phyloP scores from a whole-genome alignment of 768 basidiomycete species.

The Boletus speciosus region DNA sequence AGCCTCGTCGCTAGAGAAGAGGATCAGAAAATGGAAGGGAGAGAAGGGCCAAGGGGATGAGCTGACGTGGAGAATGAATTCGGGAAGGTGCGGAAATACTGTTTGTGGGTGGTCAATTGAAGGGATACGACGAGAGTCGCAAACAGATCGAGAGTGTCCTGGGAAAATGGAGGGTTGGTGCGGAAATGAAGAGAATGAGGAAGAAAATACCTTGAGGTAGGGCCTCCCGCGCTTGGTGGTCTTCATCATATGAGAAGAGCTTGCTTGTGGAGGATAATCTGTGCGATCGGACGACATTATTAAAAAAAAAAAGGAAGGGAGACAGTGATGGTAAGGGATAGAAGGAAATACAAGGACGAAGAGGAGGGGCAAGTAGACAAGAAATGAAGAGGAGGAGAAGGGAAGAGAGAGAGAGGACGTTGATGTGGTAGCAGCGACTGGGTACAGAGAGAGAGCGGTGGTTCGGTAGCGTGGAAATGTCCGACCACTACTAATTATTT shows the following conservation, averaged over 20 bases:
- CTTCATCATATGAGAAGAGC: constrained; percentile 96
- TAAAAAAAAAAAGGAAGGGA: constrained; percentile 21
- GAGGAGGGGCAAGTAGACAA: constrained; percentile 11
- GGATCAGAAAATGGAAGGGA: not conserved
- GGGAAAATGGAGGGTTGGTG: not conserved
- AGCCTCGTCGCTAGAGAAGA: constrained; percentile 79
- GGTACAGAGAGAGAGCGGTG: constrained; percentile 10
- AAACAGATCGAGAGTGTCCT: constrained; percentile 99
- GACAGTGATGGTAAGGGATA: constrained; percentile 4
- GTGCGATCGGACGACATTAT: constrained; percentile 42
- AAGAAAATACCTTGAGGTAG: constrained; percentile 72
- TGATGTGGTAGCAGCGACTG: constrained; percentile 17
- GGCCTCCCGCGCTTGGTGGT: constrained; percentile 94
- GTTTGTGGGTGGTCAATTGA: constrained; percentile 82
- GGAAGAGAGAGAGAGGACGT: constrained; percentile 30
- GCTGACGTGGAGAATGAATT: constrained; percentile 96
- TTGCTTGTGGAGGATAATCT: constrained; percentile 45
- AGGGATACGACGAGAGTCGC: constrained; percentile 95
- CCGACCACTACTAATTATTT: constrained; percentile 21
- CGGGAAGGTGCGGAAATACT: constrained; percentile 92
- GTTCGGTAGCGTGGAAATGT: constrained; percentile 32
- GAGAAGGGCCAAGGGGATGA: not conserved
- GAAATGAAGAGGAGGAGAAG: constrained; percentile 32
- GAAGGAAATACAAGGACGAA: constrained; percentile 27
- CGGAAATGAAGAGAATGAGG: constrained; percentile 4